Conservation (phyloP, 2,329 filamentous ascomycete genomes). For the Aureobasidium vineae region DNA sequence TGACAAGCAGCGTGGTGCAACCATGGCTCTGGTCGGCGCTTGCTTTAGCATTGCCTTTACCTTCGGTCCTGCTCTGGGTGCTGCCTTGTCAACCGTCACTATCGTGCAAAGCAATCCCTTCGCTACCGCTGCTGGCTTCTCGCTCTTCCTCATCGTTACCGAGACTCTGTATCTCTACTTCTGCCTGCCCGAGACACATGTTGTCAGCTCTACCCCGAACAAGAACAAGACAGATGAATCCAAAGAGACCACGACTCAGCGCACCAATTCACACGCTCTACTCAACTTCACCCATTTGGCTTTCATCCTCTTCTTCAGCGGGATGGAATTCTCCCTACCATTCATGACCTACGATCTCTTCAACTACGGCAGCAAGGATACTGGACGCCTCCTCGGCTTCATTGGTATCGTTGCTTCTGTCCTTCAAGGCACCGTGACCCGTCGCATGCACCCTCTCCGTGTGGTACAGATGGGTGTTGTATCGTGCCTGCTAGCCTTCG, state of each 20-base stretch:
- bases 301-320: constrained; percentile 95
- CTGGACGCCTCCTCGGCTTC: constrained; percentile 82
- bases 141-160: constrained; percentile 74
- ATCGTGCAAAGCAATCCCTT: constrained; percentile 87
- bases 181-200: constrained; percentile 81
- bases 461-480: constrained; percentile 78
- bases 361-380: constrained; percentile 72
- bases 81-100: constrained; percentile 74
- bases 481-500: constrained; percentile 75
- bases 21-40: constrained; percentile 93
- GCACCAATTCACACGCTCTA: constrained; percentile 79
- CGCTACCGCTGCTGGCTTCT: constrained; percentile 86
- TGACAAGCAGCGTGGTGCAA: constrained; percentile 76
- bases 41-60: constrained; percentile 98
- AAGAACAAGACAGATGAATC: constrained; percentile 23
- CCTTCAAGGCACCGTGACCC: constrained; percentile 89
- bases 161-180: constrained; percentile 88
- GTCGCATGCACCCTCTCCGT: constrained; percentile 75
- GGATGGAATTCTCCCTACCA: constrained; percentile 95
- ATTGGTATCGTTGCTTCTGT: constrained; percentile 88
- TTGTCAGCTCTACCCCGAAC: constrained; percentile 31
- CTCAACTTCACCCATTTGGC: constrained; percentile 84
- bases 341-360: constrained; percentile 98
- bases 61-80: constrained; percentile 88
- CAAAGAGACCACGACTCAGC: constrained; percentile 33